These are phyloP conservation scores for Wickerhamomyces sydowiorum DNA, from an alignment of 805 yeast species.

Conservation along the genomic window DNA sequence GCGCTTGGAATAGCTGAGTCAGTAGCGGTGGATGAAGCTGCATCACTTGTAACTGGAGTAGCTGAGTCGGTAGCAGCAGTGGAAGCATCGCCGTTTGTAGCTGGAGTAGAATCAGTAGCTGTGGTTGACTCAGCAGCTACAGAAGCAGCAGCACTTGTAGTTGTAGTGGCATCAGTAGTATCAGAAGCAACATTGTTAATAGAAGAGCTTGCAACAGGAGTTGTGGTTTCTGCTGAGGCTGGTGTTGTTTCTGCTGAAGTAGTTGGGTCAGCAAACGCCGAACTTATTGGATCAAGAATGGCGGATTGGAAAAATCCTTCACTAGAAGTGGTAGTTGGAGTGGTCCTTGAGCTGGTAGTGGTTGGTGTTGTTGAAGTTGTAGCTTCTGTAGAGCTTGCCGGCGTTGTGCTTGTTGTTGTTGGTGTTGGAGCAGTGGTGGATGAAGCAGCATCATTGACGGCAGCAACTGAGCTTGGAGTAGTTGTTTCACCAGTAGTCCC, in stretches of 20 bases:
- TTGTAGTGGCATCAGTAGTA: not conserved
- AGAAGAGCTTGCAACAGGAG: not conserved
- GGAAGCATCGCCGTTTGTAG: not conserved
- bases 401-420: not conserved
- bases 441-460: not conserved
- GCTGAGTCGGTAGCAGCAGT: not conserved
- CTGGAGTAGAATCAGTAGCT: too few species aligned
- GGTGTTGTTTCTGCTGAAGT: slow-evolving; percentile 1
- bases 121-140: not conserved
- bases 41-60: not conserved
- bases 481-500: slow-evolving; percentile 2
- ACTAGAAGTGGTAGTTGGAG: not conserved
- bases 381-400: not conserved
- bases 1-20: not conserved
- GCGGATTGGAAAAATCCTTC: not conserved
- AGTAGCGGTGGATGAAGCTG: not conserved
- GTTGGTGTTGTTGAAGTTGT: not conserved
- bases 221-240: not conserved
- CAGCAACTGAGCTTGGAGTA: slow-evolving; percentile 1
- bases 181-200: not conserved
- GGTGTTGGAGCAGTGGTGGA: slow-evolving; percentile 1
- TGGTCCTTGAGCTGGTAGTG: not conserved
- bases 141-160: not conserved
- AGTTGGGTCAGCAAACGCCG: not conserved
- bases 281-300: not conserved